Evolutionary conservation across 192 early-diverging fungal genomes (phyloP).

Genomic region (Funneliformis mosseae): DNA sequence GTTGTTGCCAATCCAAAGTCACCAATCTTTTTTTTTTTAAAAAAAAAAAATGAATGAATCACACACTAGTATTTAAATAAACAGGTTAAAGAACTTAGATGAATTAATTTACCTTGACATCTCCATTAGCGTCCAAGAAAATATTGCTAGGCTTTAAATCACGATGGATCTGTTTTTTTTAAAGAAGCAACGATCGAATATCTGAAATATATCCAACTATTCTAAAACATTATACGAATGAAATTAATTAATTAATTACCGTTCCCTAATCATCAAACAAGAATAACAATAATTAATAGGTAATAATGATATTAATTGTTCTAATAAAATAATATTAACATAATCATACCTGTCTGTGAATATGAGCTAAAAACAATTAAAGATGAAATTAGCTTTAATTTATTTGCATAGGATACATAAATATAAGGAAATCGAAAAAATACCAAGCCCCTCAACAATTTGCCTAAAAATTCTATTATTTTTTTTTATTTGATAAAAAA

Average conservation of each 20-base stretch:
- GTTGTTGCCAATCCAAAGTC: constrained; percentile 78
- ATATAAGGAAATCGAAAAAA: neutral
- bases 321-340: neutral
- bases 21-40: constrained; percentile 45
- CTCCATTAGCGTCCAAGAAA: constrained; percentile 68
- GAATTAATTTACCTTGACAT: constrained; percentile 44
- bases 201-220: no score
- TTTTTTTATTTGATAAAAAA: no score
- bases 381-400: neutral
- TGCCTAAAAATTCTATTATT: constrained; percentile 73
- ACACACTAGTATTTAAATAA: neutral
- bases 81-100: neutral
- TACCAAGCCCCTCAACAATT: constrained; percentile 80
- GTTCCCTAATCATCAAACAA: neutral
- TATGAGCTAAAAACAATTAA: neutral
- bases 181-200: neutral
- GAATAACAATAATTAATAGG: neutral
- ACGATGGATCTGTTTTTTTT: constrained; percentile 67
- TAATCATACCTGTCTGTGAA: neutral
- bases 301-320: neutral
- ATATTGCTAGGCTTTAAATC: constrained; percentile 90
- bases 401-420: neutral
- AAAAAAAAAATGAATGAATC: neutral
- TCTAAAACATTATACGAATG: no score
- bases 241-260: neutral